A percentile compares a stretch with the other conserved stretches of the same genome.
Evolutionary conservation across 1,139 yeast genomes (phyloP).

Genomic region (Pichia inconspicua): DNA sequence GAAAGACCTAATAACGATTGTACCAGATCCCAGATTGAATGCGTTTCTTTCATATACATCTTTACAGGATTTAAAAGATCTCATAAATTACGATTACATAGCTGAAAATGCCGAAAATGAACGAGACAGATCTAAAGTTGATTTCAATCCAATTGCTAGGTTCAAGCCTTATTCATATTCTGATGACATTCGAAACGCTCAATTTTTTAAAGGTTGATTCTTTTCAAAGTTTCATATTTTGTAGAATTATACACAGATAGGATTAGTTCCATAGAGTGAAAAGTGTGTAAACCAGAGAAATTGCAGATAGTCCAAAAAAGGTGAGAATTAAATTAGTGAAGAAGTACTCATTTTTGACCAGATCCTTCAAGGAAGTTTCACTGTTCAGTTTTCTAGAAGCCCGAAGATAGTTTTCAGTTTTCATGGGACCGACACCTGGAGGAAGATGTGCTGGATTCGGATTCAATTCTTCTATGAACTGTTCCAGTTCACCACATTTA

Average conservation of each 20-base stretch:
- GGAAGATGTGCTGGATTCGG: slow-evolving; percentile 44
- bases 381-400: slow-evolving; percentile 26
- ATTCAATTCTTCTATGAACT: slow-evolving; percentile 68
- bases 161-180: slow-evolving; percentile 4
- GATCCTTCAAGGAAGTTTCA: slow-evolving; percentile 14
- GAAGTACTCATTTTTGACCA: slow-evolving; percentile 16
- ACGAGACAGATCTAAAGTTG: slow-evolving; percentile 5
- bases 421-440: slow-evolving; percentile 33
- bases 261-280: not conserved
- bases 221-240: not conserved
- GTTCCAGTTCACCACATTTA: slow-evolving; percentile 81
- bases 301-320: slow-evolving; percentile 16
- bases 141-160: not conserved
- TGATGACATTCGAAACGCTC: slow-evolving; percentile 1
- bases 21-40: slow-evolving; percentile 12
- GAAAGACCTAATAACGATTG: not conserved
- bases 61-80: slow-evolving; percentile 1
- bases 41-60: slow-evolving; percentile 4
- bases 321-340: slow-evolving; percentile 14
- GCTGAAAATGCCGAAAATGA: slow-evolving; percentile 4
- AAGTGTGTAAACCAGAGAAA: slow-evolving; percentile 12
- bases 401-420: slow-evolving; percentile 32
- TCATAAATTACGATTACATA: slow-evolving; percentile 12
- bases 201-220: not conserved
- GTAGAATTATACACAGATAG: not conserved